A percentile compares a stretch with the other conserved stretches of the same genome.
Conservation (phyloP, 345 rosid genomes). For the Lumnitzera racemosa region DNA sequence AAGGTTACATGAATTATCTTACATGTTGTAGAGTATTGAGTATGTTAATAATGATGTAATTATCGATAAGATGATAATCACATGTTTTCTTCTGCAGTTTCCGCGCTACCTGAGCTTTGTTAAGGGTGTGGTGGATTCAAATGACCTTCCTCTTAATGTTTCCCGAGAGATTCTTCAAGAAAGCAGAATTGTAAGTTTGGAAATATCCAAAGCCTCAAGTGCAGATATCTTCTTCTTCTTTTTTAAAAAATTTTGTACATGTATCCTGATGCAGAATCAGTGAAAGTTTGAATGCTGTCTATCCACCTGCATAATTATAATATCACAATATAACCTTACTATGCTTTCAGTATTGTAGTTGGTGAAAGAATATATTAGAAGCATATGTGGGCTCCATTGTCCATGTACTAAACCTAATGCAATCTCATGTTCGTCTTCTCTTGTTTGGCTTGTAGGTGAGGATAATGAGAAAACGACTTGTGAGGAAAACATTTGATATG, state of each 20-base stretch:
- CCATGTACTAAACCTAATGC: no score
- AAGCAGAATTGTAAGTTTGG: conserved; percentile 58
- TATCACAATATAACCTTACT: no score
- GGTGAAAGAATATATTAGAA: no score
- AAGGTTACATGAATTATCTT: no score
- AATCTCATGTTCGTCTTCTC: neutral
- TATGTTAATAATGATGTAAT: neutral
- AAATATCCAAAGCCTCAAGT: neutral
- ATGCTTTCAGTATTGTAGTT: no score
- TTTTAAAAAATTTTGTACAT: no score
- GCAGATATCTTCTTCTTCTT: neutral
- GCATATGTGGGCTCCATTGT: no score
- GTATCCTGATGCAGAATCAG: no score
- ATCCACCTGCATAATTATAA: no score
- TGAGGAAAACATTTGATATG: conserved; percentile 94
- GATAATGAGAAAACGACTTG: conserved; percentile 97
- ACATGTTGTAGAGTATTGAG: no score
- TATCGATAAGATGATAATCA: neutral
- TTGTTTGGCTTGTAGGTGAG: conserved; percentile 42
- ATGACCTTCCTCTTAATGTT: conserved; percentile 96
- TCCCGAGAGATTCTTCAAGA: conserved; percentile 98
- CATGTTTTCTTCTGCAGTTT: conserved; percentile 40
- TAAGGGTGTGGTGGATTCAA: conserved; percentile 91
- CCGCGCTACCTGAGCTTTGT: conserved; percentile 97
- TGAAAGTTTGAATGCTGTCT: no score